Evolutionary conservation across 2,329 filamentous ascomycete species (phyloP).

Genomic region (Cladosporium sp.): DNA sequence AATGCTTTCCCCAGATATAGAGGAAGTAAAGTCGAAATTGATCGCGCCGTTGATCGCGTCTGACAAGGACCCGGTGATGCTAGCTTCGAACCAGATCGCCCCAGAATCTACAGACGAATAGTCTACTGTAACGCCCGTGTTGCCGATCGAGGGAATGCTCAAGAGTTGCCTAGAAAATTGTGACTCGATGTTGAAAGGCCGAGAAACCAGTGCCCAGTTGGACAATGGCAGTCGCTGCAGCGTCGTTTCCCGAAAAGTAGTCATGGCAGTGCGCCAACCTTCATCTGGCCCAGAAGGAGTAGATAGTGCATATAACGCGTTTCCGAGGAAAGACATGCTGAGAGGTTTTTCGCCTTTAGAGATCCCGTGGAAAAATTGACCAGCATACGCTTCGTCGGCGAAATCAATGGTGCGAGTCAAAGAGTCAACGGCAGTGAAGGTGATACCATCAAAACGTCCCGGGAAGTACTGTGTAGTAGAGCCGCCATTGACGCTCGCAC

Average conservation of each 20-base stretch:
- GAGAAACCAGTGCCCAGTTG: too few species aligned
- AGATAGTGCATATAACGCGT: too few species aligned
- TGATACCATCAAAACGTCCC: conserved; percentile 62
- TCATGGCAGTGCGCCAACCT: too few species aligned
- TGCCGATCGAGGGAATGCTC: conserved; percentile 39
- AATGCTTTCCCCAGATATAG: conserved; percentile 50
- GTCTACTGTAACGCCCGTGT: conserved; percentile 51
- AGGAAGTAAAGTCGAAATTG: conserved; percentile 55
- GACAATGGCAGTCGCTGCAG: too few species aligned
- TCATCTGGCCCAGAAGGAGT: too few species aligned
- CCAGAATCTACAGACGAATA: conserved; percentile 52
- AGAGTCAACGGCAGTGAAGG: conserved; percentile 51
- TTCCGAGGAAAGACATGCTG: too few species aligned
- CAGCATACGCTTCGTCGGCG: conserved; percentile 53
- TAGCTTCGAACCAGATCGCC: conserved; percentile 56
- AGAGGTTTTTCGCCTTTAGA: conserved; percentile 32
- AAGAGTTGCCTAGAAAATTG: too few species aligned
- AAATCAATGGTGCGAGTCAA: conserved; percentile 27
- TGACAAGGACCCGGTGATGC: conserved; percentile 47
- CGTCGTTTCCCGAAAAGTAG: too few species aligned
- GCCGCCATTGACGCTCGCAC: conserved; percentile 54
- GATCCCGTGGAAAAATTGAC: conserved; percentile 55
- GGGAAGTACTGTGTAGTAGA: conserved; percentile 58
- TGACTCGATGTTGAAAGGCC: too few species aligned
- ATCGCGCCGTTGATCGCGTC: conserved; percentile 35